Conservation (phyloP, 2,329 filamentous ascomycete genomes). For the Verticillium nonalfalfae region DNA sequence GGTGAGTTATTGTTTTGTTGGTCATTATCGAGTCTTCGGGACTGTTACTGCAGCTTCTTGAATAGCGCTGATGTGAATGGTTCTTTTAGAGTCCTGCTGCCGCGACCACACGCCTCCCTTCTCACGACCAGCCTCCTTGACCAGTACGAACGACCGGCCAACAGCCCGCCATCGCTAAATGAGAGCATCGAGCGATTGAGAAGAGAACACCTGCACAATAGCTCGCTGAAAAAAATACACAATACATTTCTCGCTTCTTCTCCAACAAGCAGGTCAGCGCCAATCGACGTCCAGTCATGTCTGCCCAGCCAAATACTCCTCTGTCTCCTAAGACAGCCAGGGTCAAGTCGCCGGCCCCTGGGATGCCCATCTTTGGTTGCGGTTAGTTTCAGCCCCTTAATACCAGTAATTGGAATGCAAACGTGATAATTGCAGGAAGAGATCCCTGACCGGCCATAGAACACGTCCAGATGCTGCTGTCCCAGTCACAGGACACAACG, state of each 20-base stretch:
- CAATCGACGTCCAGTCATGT: constrained; percentile 24
- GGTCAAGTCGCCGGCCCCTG: constrained; percentile 52
- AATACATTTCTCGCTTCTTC: background rate
- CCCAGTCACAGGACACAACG: constrained; percentile 54
- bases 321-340: constrained; percentile 51
- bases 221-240: background rate
- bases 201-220: no score
- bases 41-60: background rate
- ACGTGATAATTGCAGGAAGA: constrained; percentile 1
- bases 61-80: background rate
- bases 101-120: background rate
- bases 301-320: constrained; percentile 40
- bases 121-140: background rate
- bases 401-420: constrained; percentile 5
- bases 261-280: background rate
- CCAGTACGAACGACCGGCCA: background rate
- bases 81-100: background rate
- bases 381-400: constrained; percentile 36
- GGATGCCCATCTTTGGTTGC: constrained; percentile 57
- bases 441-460: constrained; percentile 37
- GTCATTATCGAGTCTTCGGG: background rate
- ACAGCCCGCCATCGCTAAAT: no score
- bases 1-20: background rate
- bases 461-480: constrained; percentile 64
- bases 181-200: no score